These are phyloP conservation scores for Aspergillus carbonarius DNA, from an alignment of 2,329 filamentous ascomycete genomes.

Conservation along the genomic window DNA sequence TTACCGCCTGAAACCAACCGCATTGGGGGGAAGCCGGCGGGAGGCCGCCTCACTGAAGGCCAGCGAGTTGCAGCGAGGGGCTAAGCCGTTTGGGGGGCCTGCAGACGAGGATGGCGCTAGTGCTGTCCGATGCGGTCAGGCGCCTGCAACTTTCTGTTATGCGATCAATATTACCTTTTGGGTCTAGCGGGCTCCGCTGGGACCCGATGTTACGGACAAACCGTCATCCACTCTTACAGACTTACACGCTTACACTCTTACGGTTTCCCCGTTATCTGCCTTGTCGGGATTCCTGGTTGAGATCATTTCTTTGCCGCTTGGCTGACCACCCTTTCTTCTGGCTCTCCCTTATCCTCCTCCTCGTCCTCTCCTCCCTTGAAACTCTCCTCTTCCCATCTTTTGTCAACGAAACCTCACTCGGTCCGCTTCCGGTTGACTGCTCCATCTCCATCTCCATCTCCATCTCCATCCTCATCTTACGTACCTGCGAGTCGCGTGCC, in stretches of 20 bases:
- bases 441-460: neutral
- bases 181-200: neutral
- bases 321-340: neutral
- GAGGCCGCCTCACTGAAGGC: conserved; percentile 6
- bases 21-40: neutral
- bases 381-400: neutral
- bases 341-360: neutral
- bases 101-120: neutral
- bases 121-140: neutral
- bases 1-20: conserved; percentile 10
- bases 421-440: neutral
- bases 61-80: neutral
- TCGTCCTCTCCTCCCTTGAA: neutral
- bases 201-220: conserved; percentile 11
- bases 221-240: neutral
- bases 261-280: neutral
- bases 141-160: neutral
- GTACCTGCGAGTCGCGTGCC: conserved; percentile 23
- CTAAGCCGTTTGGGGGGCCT: neutral
- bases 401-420: neutral
- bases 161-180: conserved; percentile 1
- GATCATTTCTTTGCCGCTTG: conserved; percentile 10
- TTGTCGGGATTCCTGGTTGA: conserved; percentile 6
- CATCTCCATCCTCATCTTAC: neutral
- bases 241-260: too few species aligned